Percentiles rank a stretch among this genome's conserved stretches.
Conservation (phyloP, 352 stramenopile species). For the Globisporangium megalacanthum region DNA sequence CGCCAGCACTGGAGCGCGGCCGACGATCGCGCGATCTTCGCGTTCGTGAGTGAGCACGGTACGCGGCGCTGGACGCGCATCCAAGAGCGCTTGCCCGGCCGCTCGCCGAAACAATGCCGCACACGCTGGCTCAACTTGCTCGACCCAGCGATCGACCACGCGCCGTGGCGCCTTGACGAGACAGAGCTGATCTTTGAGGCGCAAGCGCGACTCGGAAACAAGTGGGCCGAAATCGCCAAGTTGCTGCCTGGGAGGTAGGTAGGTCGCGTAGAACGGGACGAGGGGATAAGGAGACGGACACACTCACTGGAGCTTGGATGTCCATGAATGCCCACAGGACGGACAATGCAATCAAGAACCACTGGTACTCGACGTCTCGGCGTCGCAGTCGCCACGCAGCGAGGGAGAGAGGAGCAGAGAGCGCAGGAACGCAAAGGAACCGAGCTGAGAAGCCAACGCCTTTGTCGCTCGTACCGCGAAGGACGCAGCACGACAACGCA, state of each 20-base stretch:
- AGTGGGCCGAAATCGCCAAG: constrained; percentile 98
- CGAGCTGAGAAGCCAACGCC: not conserved
- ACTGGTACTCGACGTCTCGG: constrained; percentile 80
- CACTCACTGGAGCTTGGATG: no score
- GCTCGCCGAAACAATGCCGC: constrained; percentile 96
- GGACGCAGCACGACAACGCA: no score
- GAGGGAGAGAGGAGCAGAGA: constrained; percentile 27
- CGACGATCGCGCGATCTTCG: constrained; percentile 63
- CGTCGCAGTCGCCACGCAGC: constrained; percentile 48
- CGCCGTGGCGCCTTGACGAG: constrained; percentile 90
- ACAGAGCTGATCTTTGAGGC: constrained; percentile 78
- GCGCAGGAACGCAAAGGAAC: not conserved
- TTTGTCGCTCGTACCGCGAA: not conserved
- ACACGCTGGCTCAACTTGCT: constrained; percentile 94
- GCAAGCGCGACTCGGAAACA: constrained; percentile 86
- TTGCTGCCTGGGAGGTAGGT: constrained; percentile 86
- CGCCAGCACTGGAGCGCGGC: constrained; percentile 40
- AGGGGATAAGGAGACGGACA: not conserved
- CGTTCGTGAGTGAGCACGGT: constrained; percentile 66
- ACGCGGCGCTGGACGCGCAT: constrained; percentile 93
- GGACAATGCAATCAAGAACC: constrained; percentile 86
- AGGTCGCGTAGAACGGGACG: not conserved
- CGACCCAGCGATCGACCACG: constrained; percentile 91
- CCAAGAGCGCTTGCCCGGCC: constrained; percentile 85
- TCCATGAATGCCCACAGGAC: constrained; percentile 17